Evolutionary conservation across 202 grass and related monocot genomes (phyloP), one percentile per base, ranked within the genome.

Genomic region (Panicum hallii): DNA sequence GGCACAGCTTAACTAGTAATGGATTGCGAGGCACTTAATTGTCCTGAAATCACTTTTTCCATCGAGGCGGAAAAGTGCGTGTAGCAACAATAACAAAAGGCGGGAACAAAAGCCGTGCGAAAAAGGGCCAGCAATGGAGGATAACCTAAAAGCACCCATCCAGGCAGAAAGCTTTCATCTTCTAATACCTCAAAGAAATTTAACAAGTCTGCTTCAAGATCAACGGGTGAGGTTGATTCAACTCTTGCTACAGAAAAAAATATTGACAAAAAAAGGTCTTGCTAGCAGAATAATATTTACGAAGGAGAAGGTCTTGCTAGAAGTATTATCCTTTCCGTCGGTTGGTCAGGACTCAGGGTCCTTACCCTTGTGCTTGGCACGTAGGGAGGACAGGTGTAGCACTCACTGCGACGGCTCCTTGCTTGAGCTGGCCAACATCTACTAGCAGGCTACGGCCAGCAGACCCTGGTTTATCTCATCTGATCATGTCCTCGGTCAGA

Each of bases 361-460:
- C 13, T 46, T 26, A 0, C 12, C 13, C 69, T 14, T 34, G 46
- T 73, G 70, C 46, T 73, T 52, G 46, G 70, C 70, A 72, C 70
- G 70, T 72, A 72, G 45, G 16, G 7, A 40, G 47, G 70, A 72
- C 70, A 73, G 46, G 70, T 52, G 70, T 34, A 32, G 70, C 70
- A 72, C 46, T 52, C 70, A 52, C 46, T 32, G 1, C 16, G 45
- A 30, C 45, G 16, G 44, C 26, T 0, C 61, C 26, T 63, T 63
- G 28, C 11, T 63, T 28, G 20, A 45, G 67, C 41, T 45, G 67
- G 66, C 41, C 7, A 4, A 6, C 54, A 56, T 56, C 19, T 15
- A 52, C 14, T 4, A 32, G 28, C 26, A 32, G 12, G 16, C 63
- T 32, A 32, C 26, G 26, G 26, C 14, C 12, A 32, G 28, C 26